Evolutionary conservation across 2,329 filamentous ascomycete species (phyloP), one percentile per base, ranked within the genome.

Genomic region (Talaromyces sp.): DNA sequence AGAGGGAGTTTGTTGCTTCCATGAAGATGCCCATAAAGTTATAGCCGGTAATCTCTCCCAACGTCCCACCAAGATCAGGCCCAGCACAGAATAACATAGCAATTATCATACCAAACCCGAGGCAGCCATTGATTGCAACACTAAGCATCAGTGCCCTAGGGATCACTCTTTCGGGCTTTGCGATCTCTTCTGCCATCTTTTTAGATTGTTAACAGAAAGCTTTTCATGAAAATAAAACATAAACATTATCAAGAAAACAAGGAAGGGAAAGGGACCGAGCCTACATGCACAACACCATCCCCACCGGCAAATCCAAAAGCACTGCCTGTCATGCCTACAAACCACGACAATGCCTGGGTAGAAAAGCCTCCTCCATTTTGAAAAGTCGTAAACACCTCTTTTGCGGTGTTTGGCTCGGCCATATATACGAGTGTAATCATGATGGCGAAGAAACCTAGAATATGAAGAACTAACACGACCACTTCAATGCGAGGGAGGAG

Each of bases 401-500:
- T 64, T 8, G 69, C 69, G 10, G 72, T 63, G 15, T 66, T 71
- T 35, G 71, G 68, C 3, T 66, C 68, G 2, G 70, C 71, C 63
- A 78, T 70, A 13, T 67, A 72, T 69, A 77, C 75, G 50, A 80
- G 66, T 1, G 73, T 70, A 31, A 77, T 75, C 17, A 84, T 68
- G 4, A 81, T 74, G 1, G 74, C 77, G 43, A 83, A 73, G 62
- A 83, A 83, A 4, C 80, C 81, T 17, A 77, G 67, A 5, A 81
- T 70, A 47, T 86, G 84, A 8, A 86, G 69, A 43, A 82, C 77
- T 27, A 87, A 73, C 57, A 85, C 79, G 6, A 82, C 58, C 0
- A 79, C 80, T 70, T 87, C 84, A 49, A 87, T 77, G 57, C 81
- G 78, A 27, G 85, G 81, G 19, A 87, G 75, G 2, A 76, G 66